phyloP scores from a whole-genome alignment of 352 stramenopile genomes.

The Phytophthora meadii region DNA sequence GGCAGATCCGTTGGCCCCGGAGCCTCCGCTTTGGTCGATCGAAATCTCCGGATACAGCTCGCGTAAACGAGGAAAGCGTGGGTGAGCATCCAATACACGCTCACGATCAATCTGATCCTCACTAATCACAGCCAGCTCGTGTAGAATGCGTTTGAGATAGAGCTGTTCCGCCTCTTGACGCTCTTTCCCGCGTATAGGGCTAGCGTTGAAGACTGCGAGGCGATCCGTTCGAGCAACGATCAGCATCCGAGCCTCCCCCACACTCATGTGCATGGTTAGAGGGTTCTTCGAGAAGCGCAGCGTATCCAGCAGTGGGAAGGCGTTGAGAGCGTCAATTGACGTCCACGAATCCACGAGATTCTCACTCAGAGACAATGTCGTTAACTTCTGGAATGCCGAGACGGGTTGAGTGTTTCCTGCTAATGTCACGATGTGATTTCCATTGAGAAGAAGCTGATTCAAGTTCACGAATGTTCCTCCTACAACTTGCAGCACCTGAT shows the following conservation, averaged over 20 bases:
- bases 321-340: constrained; percentile 78
- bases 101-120: constrained; percentile 32
- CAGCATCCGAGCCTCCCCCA: constrained; percentile 71
- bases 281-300: constrained; percentile 78
- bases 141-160: constrained; percentile 83
- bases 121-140: constrained; percentile 61
- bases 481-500: constrained; percentile 42
- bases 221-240: constrained; percentile 65
- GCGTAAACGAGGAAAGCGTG: constrained; percentile 50
- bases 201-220: constrained; percentile 72
- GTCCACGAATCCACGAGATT: constrained; percentile 78
- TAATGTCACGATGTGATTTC: constrained; percentile 65
- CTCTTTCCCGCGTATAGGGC: constrained; percentile 65
- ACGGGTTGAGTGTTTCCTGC: constrained; percentile 9
- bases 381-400: constrained; percentile 53
- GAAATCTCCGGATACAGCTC: constrained; percentile 64
- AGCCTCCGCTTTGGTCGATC: constrained; percentile 25
- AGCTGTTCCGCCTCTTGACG: constrained; percentile 79
- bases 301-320: constrained; percentile 57
- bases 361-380: constrained; percentile 64
- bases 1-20: constrained; percentile 3
- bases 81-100: constrained; percentile 53
- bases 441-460: constrained; percentile 69
- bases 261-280: constrained; percentile 67
- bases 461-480: constrained; percentile 50